These are phyloP conservation scores for Kodamaea fungicola DNA, from an alignment of 1,139 yeast species.

Conservation along the genomic window DNA sequence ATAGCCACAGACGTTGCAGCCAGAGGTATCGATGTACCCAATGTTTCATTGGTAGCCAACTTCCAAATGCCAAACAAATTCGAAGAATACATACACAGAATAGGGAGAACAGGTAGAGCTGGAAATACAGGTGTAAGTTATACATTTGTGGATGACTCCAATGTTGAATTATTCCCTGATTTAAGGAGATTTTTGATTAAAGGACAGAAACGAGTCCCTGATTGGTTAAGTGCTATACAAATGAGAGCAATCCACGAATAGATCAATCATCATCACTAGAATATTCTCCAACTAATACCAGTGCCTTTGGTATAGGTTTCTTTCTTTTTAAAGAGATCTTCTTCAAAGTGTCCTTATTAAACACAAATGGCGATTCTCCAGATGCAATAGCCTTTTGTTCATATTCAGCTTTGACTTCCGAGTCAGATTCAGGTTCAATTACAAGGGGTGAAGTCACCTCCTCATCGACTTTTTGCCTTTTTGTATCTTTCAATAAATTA, in stretches of 20 bases:
- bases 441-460: conserved; percentile 2
- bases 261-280: conserved; percentile 14
- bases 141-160: conserved; percentile 64
- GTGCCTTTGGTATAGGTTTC: conserved; percentile 2
- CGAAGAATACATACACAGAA: conserved; percentile 83
- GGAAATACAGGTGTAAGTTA: conserved; percentile 75
- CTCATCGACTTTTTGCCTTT: conserved; percentile 7
- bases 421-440: conserved; percentile 4
- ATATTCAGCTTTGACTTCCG: not conserved
- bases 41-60: conserved; percentile 80
- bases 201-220: conserved; percentile 49
- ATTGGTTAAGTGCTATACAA: conserved; percentile 33
- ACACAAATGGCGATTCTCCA: conserved; percentile 3
- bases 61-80: conserved; percentile 75
- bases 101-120: conserved; percentile 97
- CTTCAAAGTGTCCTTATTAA: conserved; percentile 7
- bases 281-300: conserved; percentile 11
- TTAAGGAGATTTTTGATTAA: conserved; percentile 49
- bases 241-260: not conserved
- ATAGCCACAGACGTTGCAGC: conserved; percentile 94
- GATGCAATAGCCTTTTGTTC: conserved; percentile 1
- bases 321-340: conserved; percentile 4
- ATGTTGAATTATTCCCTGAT: conserved; percentile 49
- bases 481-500: conserved; percentile 19
- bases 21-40: conserved; percentile 84